Conservation (phyloP, 768 basidiomycete species). For the Calocybe indica region DNA sequence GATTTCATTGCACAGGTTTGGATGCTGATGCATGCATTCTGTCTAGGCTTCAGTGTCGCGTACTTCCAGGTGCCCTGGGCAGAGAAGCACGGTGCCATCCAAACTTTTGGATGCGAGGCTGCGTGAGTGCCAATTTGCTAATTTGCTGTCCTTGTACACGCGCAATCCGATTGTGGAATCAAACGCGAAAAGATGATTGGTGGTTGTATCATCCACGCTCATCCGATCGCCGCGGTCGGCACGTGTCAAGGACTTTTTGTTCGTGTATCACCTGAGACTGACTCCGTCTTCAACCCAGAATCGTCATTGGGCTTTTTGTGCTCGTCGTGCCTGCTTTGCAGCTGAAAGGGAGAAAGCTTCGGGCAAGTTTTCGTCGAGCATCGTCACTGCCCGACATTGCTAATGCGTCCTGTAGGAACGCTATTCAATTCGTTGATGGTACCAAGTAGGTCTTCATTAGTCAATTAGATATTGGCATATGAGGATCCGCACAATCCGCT, state of each 20-base stretch:
- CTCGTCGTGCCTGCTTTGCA: constrained; percentile 44
- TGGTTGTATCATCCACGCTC: too few relatives aligned
- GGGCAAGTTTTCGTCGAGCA: constrained; percentile 25
- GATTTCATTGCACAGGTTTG: not conserved
- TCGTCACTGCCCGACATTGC: too few relatives aligned
- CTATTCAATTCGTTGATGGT: constrained; percentile 10
- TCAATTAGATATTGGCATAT: too few relatives aligned
- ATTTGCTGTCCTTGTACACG: not conserved
- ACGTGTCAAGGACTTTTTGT: not conserved
- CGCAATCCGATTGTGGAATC: too few relatives aligned
- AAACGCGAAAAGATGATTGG: too few relatives aligned
- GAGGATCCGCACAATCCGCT: too few relatives aligned
- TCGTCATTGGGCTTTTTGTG: constrained; percentile 44
- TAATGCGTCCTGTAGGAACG: constrained; percentile 8
- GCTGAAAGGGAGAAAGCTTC: constrained; percentile 32
- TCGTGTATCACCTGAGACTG: not conserved
- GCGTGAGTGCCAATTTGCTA: constrained; percentile 27
- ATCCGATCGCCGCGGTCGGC: too few relatives aligned
- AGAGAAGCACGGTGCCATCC: constrained; percentile 40
- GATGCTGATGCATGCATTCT: not conserved
- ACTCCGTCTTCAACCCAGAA: constrained; percentile 15
- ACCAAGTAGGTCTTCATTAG: too few relatives aligned
- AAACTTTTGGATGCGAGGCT: constrained; percentile 50
- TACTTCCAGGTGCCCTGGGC: constrained; percentile 59
- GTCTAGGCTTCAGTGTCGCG: constrained; percentile 42